phyloP scores from a whole-genome alignment of 106 monocot genomes.

The Platanthera guangdongensis region DNA sequence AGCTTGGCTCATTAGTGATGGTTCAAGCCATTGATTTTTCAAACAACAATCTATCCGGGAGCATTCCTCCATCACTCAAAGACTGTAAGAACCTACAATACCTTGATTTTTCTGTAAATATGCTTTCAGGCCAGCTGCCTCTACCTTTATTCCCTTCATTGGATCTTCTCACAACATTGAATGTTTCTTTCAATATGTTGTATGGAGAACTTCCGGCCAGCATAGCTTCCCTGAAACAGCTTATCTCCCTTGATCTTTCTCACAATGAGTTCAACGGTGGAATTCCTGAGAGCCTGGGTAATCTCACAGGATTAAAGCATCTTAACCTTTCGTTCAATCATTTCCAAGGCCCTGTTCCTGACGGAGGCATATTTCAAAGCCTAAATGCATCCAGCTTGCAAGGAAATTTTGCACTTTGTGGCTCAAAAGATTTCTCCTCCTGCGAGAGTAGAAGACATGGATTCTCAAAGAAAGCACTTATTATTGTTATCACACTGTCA shows the following conservation, averaged over 20 bases:
- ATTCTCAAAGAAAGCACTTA: slow-evolving; percentile 36
- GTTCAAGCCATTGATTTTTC: slow-evolving; percentile 79
- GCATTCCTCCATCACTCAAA: slow-evolving; percentile 42
- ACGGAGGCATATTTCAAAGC: slow-evolving; percentile 41
- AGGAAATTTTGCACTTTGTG: slow-evolving; percentile 74
- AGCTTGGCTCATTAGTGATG: slow-evolving; percentile 48
- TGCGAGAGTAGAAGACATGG: slow-evolving; percentile 21
- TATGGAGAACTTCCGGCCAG: slow-evolving; percentile 42
- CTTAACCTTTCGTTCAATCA: slow-evolving; percentile 76
- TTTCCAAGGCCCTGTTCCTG: slow-evolving; percentile 56
- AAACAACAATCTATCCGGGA: slow-evolving; percentile 61
- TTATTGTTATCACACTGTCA: slow-evolving; percentile 22
- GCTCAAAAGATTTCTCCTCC: slow-evolving; percentile 38
- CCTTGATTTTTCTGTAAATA: slow-evolving; percentile 61
- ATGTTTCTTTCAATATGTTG: slow-evolving; percentile 57
- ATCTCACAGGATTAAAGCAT: slow-evolving; percentile 35
- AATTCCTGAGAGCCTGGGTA: slow-evolving; percentile 41
- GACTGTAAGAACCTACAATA: slow-evolving; percentile 53
- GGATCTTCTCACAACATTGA: slow-evolving; percentile 43
- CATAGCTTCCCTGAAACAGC: slow-evolving; percentile 23
- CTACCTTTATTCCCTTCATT: slow-evolving; percentile 30
- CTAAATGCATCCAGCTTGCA: slow-evolving; percentile 33
- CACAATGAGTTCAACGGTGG: slow-evolving; percentile 51
- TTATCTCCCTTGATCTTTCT: slow-evolving; percentile 57
- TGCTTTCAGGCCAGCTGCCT: slow-evolving; percentile 46